Conservation (phyloP, 768 basidiomycete species). For the Hemileccinum impolitum region DNA sequence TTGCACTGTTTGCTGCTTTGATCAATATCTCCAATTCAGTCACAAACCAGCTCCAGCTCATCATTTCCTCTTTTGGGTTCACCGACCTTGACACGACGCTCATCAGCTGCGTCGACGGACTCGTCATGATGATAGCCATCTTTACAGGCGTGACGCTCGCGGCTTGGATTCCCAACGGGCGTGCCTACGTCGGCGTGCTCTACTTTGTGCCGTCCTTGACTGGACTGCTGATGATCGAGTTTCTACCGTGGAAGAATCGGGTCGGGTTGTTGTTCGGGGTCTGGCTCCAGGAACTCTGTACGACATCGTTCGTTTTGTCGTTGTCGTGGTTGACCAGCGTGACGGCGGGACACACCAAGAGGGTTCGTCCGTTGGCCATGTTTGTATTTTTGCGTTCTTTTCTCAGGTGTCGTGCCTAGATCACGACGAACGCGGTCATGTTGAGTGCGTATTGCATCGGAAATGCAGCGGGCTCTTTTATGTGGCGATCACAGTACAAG, state of each 20-base stretch:
- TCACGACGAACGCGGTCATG: constrained; percentile 61
- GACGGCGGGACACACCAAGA: constrained; percentile 72
- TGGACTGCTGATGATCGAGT: constrained; percentile 58
- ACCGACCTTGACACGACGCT: constrained; percentile 62
- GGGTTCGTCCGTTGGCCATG: constrained; percentile 42
- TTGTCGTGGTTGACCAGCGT: constrained; percentile 64
- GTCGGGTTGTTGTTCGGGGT: constrained; percentile 57
- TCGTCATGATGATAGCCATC: constrained; percentile 67
- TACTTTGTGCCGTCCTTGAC: constrained; percentile 66
- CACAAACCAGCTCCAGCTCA: constrained; percentile 63
- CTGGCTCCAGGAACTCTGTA: constrained; percentile 40
- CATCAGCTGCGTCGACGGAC: constrained; percentile 62
- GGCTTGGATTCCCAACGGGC: constrained; percentile 51
- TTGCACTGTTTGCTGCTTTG: constrained; percentile 62
- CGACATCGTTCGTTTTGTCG: constrained; percentile 57
- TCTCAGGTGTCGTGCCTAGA: constrained; percentile 10
- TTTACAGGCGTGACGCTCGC: constrained; percentile 60
- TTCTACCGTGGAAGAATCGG: constrained; percentile 62
- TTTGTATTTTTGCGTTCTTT: not conserved
- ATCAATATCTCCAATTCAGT: constrained; percentile 64
- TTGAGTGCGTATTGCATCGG: constrained; percentile 66
- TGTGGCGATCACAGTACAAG: constrained; percentile 69
- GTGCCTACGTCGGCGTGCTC: constrained; percentile 59
- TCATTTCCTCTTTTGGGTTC: constrained; percentile 67
- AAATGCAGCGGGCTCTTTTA: constrained; percentile 70